Evolutionary conservation across 805 yeast species (phyloP).

Genomic region (Suhomyces tanzawaensis): DNA sequence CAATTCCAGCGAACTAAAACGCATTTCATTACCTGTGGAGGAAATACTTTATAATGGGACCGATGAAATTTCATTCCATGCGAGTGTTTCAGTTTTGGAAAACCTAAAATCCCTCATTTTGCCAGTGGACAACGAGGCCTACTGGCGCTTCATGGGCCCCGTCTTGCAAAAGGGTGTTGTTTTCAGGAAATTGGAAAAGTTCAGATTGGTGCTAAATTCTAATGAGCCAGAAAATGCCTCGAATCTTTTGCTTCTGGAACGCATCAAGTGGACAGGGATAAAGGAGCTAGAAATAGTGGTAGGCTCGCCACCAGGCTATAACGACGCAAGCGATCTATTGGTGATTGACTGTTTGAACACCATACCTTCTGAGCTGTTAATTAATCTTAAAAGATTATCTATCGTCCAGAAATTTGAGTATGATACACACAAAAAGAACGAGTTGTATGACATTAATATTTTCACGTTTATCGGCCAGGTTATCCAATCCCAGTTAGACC

Average conservation of each 20-base stretch:
- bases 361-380: conserved; percentile 27
- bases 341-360: conserved; percentile 40
- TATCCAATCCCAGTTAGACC: background rate
- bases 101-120: conserved; percentile 16
- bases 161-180: background rate
- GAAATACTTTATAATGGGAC: background rate
- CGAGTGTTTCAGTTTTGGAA: background rate
- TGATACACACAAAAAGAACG: conserved; percentile 30
- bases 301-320: conserved; percentile 40
- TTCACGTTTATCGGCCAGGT: conserved; percentile 26
- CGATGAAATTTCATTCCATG: background rate
- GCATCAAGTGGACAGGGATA: conserved; percentile 19
- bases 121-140: conserved; percentile 10
- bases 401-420: conserved; percentile 32
- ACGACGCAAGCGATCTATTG: conserved; percentile 40
- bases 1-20: background rate
- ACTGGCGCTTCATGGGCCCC: conserved; percentile 16
- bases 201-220: conserved; percentile 25
- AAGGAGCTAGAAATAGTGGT: conserved; percentile 48
- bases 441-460: conserved; percentile 48
- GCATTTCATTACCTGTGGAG: background rate
- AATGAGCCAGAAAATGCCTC: conserved; percentile 5
- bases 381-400: conserved; percentile 35
- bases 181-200: conserved; percentile 15
- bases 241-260: conserved; percentile 12